Evolutionary conservation across 2,329 filamentous ascomycete genomes (phyloP).

Genomic region (Fusarium sp.): DNA sequence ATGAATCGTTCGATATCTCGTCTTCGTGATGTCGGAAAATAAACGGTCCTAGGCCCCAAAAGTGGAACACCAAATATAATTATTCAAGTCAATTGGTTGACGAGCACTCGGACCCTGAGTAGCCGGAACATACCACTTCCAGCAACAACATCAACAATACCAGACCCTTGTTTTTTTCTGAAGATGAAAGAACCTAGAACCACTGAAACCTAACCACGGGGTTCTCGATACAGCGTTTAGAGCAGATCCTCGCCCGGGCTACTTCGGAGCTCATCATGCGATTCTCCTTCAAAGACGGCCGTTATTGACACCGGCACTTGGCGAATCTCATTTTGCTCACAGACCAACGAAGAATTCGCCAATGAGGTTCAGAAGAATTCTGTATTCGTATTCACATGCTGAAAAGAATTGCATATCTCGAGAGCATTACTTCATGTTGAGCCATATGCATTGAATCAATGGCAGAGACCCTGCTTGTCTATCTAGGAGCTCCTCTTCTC

Average conservation of each 20-base stretch:
- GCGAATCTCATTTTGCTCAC: constrained; percentile 24
- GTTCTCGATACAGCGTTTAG: background rate
- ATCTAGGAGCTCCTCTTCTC: constrained; percentile 17
- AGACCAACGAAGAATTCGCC: constrained; percentile 25
- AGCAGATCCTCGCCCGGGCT: constrained; percentile 23
- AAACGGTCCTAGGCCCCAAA: constrained; percentile 8
- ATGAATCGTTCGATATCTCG: constrained; percentile 40
- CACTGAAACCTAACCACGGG: background rate
- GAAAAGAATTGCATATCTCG: background rate
- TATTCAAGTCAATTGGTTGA: constrained; percentile 26
- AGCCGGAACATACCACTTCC: constrained; percentile 36
- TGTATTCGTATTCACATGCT: constrained; percentile 33
- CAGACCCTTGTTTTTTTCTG: constrained; percentile 7
- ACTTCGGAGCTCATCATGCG: constrained; percentile 48
- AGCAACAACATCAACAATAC: background rate
- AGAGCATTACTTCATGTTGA: background rate
- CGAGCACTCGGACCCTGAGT: constrained; percentile 23
- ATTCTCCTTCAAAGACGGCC: constrained; percentile 44
- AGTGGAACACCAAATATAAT: constrained; percentile 25
- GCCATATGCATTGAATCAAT: background rate
- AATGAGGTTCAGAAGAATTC: constrained; percentile 8
- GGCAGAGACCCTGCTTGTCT: constrained; percentile 8
- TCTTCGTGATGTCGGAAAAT: constrained; percentile 32
- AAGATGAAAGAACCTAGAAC: background rate
- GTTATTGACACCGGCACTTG: constrained; percentile 39